A percentile compares a stretch with the other conserved stretches of the same genome.
These are phyloP conservation scores for Phytophthora lateralis DNA, from an alignment of 352 stramenopile species.

Conservation along the genomic window DNA sequence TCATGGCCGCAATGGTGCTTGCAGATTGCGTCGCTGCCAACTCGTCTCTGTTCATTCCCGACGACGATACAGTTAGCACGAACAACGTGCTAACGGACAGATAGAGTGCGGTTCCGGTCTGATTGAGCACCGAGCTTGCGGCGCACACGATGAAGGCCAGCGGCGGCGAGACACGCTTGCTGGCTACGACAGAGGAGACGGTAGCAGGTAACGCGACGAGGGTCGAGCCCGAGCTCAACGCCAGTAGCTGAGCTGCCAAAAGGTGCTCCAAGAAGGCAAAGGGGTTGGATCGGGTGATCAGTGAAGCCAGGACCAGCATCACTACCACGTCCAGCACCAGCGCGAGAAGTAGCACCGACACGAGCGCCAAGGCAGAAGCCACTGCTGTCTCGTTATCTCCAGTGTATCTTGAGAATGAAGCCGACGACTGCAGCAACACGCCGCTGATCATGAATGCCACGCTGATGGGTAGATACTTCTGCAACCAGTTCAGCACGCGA, in stretches of 20 bases:
- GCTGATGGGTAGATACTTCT: conserved; percentile 46
- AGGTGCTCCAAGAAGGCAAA: conserved; percentile 53
- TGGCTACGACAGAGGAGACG: conserved; percentile 55
- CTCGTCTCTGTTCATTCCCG: conserved; percentile 17
- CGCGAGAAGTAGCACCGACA: conserved; percentile 52
- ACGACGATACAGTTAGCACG: conserved; percentile 38
- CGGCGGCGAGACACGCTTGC: conserved; percentile 56
- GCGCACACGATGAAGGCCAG: conserved; percentile 65
- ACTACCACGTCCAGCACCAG: conserved; percentile 47
- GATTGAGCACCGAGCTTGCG: conserved; percentile 53
- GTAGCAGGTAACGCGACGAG: conserved; percentile 59
- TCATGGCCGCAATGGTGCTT: conserved; percentile 33
- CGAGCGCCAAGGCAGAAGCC: conserved; percentile 43
- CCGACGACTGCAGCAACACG: conserved; percentile 38
- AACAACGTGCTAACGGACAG: conserved; percentile 55
- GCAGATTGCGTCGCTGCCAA: conserved; percentile 30
- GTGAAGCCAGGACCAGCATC: conserved; percentile 39
- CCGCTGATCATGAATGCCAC: conserved; percentile 52
- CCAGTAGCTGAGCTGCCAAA: conserved; percentile 54
- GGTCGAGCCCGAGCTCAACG: conserved; percentile 53
- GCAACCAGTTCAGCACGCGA: conserved; percentile 42
- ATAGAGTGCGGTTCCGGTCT: conserved; percentile 66
- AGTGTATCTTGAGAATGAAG: conserved; percentile 2
- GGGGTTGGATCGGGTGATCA: conserved; percentile 56
- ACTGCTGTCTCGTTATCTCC: conserved; percentile 15